Evolutionary conservation across 805 yeast genomes (phyloP), one percentile per base, ranked within the genome.

Genomic region (Spencermartinsiella europaea): DNA sequence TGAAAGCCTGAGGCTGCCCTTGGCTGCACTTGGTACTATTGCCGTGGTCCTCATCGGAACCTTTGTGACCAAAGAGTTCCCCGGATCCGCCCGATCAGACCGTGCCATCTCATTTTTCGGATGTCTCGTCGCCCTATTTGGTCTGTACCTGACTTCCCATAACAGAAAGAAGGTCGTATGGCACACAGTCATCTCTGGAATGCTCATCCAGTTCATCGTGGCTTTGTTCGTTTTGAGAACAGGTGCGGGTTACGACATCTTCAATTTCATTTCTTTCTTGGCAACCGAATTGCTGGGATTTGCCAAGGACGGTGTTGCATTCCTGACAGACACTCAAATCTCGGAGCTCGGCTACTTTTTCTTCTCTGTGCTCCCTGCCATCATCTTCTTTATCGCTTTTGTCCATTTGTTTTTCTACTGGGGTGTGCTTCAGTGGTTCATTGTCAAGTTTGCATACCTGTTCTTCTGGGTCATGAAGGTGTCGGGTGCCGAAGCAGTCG

Each of bases 401-500:
- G 74, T 79, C 38, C 83, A 79, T 56, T 72, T 79, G 43, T 74
- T 77, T 72, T 77, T 72, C 64, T 77, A 79, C 64, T 74, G 68
- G 61, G 83, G 83, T 10, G 65, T 74, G 28, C 67, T 80, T 45
- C 85, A 80, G 59, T 80, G 84, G 83, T 66, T 65, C 38, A 72
- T 80, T 46, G 70, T 71, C 37, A 80, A 80, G 61, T 76, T 76
- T 52, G 78, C 83, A 16, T 62, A 64, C 55, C 73, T 79, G 54
- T 78, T 80, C 68, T 77, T 73, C 68, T 79, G 82, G 82, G 60
- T 77, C 33, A 71, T 78, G 69, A 65, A 71, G 48, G 74, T 77
- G 20, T 72, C 79, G 22, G 85, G 85, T 55, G 81, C 83, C 44
- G 85, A 79, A 59, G 77, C 83, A 21, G 75, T 79, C 40, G 80